Evolutionary conservation across 2,329 filamentous ascomycete genomes (phyloP), one percentile per base, ranked within the genome.

Genomic region (Mycosphaerelloides madeirae): DNA sequence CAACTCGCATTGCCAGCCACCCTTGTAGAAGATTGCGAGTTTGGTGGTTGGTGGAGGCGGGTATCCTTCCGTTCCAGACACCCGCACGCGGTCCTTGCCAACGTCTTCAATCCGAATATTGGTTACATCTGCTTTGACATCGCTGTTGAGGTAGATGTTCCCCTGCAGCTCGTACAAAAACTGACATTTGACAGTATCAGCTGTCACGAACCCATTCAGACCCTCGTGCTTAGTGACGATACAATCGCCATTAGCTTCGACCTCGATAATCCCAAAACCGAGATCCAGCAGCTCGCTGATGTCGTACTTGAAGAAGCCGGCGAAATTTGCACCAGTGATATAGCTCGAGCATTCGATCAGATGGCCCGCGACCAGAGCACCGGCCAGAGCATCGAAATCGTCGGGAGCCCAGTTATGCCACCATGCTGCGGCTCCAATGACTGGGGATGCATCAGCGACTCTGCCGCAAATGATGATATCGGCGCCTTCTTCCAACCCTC

Each of bases 101-200:
- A 72, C 46, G 36, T 79, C 68, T 41, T 76, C 70, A 43, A 81
- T 74, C 35, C 65, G 66, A 36, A 78, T 63, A 22, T 70, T 61
- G 31, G 69, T 63, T 13, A 79, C 61, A n/a, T 75, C 57, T 0
- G 76, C 76, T 0, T 71, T 76, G 16, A 78, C 76, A 51, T 79
- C 77, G 1, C 69, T 73, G 60, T 79, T 78, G 61, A 72, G 74
- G 57, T 80, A 80, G 61, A 69, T 71, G 1, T 70, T 73, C 2
- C 75, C 75, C 46, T 76, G 74, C 14, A 77, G 69, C 56, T 77
- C 74, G 53, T 77, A 78, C 4, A 78, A 50, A 5, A 78, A 61
- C 46, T 79, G 76, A 9, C 69, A 72, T 1, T 69, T 72, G 34
- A 74, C 70, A 1, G 75, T 78, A 44, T 76, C 70, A 11, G 71